Conservation (phyloP, 2,329 filamentous ascomycete genomes). For the Phialemoniopsis sp. region DNA sequence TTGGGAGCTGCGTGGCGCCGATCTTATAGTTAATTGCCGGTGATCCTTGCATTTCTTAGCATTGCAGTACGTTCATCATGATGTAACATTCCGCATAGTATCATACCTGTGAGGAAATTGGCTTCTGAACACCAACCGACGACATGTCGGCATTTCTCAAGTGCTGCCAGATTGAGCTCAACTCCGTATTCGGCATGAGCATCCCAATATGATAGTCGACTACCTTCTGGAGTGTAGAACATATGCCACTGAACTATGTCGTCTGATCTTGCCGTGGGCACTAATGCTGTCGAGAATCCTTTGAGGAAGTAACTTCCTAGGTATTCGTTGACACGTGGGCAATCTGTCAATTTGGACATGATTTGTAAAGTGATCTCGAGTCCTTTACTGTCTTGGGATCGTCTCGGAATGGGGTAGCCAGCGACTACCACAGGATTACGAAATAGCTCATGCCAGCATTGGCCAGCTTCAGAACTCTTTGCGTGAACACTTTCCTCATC, state of each 20-base stretch:
- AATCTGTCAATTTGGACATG: constrained; percentile 2
- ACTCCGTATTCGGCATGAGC: not conserved
- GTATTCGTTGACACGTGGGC: not conserved
- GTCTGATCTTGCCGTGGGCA: not conserved
- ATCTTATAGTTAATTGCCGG: too few species aligned
- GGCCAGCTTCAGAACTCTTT: not conserved
- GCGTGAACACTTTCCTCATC: not conserved
- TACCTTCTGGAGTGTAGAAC: not conserved
- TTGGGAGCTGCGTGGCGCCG: too few species aligned
- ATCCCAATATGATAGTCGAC: not conserved
- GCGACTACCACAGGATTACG: constrained; percentile 1
- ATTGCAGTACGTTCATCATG: too few species aligned
- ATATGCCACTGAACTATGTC: constrained; percentile 5
- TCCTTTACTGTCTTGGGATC: not conserved
- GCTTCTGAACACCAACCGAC: constrained; percentile 3
- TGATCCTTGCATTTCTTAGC: too few species aligned
- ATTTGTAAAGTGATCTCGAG: constrained; percentile 6
- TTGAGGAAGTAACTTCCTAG: constrained; percentile 3
- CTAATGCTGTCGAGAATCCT: constrained; percentile 5
- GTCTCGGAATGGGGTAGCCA: constrained; percentile 4
- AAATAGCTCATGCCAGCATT: constrained; percentile 6
- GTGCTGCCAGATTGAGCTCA: not conserved
- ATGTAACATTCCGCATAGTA: too few species aligned
- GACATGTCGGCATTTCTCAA: not conserved
- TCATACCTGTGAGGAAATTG: not conserved